Conservation (phyloP, 352 stramenopile species). For the Phytophthora crassamura region DNA sequence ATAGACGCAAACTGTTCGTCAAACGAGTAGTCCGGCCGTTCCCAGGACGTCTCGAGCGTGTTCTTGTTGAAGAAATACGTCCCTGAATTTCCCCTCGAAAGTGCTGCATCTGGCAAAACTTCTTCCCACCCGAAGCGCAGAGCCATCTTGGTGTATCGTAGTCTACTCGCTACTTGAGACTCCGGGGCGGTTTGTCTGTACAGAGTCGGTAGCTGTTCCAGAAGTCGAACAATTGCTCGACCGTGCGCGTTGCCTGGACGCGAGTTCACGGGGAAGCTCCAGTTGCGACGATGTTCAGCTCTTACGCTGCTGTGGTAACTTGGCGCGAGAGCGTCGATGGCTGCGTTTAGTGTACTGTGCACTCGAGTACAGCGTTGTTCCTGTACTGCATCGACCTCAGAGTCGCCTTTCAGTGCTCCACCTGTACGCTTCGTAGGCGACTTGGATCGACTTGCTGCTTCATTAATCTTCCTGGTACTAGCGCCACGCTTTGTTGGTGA, state of each 20-base stretch:
- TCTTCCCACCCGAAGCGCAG: constrained; percentile 78
- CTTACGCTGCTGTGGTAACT: constrained; percentile 67
- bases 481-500: constrained; percentile 15
- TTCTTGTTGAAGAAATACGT: constrained; percentile 60
- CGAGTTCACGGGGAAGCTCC: constrained; percentile 55
- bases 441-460: constrained; percentile 10
- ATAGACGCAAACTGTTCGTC: constrained; percentile 71
- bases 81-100: neutral
- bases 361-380: constrained; percentile 14
- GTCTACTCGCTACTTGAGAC: constrained; percentile 13
- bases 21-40: constrained; percentile 68
- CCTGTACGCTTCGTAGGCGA: constrained; percentile 5
- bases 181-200: constrained; percentile 31
- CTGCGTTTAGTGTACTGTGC: constrained; percentile 22
- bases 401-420: constrained; percentile 19
- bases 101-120: constrained; percentile 13
- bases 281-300: constrained; percentile 54
- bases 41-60: constrained; percentile 59
- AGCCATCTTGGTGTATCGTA: constrained; percentile 59
- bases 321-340: constrained; percentile 24
- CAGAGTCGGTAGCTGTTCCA: constrained; percentile 46
- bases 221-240: constrained; percentile 48
- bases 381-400: neutral
- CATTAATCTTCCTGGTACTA: constrained; percentile 13
- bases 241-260: constrained; percentile 63